Evolutionary conservation across 176 grass and related monocot species (phyloP), one percentile per base, ranked within the genome.

Genomic region (Eleusine indica): DNA sequence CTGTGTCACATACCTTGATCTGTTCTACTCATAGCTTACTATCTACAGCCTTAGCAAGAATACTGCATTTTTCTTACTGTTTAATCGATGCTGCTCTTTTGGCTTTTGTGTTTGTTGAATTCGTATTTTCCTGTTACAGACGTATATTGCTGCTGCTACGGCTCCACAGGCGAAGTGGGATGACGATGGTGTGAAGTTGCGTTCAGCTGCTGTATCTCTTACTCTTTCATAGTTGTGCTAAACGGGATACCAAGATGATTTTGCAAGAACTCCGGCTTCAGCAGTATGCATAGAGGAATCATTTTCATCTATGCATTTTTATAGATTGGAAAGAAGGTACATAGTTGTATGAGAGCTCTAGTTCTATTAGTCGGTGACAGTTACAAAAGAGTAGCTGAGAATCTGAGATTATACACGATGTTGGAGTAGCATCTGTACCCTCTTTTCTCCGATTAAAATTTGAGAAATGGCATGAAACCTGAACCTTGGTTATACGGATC

Each of bases 111-210:
- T 90, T 47, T 21, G 12, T 61, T 86, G 32, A 32, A 70, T 25
- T 65, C 73, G 9, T 9, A 66, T 86, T 73, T 17, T 80, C 37
- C 44, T 81, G 35, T 77, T 30, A 76, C 84, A 98, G 96, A 88
- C 93, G 63, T 95, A 91, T 71, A 91, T 98, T 46, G 93, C 89
- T 5, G 96, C 87, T 65, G 91, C 85, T 32, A 84, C 93, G 65
- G 96, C 93, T 82, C 96, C 96, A 63, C 82, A 98, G 67, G 71
- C 75, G 14, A 95, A 90, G 79, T 98, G 96, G 96, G 89, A 88
- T 38, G 85, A 85, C 30, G 96, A 98, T 53, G 93, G 93, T 11
- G 73, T 92, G 48, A 98, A 83, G 78, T 82, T 98, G 68, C 91
- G 91, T 29, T 98, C 93, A 19, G 93, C 91, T 79, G 93, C 96